These are phyloP conservation scores for Gloeostereum incarnatum DNA, from an alignment of 768 basidiomycete species.

Conservation along the genomic window DNA sequence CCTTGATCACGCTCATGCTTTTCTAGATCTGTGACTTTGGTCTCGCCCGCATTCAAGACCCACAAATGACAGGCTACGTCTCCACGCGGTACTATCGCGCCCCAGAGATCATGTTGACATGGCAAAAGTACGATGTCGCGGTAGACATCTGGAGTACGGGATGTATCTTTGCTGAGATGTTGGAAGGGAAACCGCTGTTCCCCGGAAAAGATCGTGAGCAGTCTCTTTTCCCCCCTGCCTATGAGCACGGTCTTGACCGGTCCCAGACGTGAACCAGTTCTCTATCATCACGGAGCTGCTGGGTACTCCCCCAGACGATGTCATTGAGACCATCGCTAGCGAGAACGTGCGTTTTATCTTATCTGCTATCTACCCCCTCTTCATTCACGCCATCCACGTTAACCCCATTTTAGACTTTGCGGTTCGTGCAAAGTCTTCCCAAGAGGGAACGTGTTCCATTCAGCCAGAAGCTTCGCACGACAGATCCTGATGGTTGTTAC, in stretches of 20 bases:
- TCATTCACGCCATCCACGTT: neutral
- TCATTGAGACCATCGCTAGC: slow-evolving; percentile 96
- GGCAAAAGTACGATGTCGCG: slow-evolving; percentile 99
- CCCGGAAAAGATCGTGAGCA: slow-evolving; percentile 98
- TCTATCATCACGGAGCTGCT: slow-evolving; percentile 98
- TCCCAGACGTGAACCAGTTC: slow-evolving; percentile 97
- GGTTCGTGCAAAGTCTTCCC: slow-evolving; percentile 96
- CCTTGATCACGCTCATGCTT: slow-evolving; percentile 6
- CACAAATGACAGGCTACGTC: slow-evolving; percentile 99
- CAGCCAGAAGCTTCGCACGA: slow-evolving; percentile 82
- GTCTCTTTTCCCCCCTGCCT: slow-evolving; percentile 4
- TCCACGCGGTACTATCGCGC: slow-evolving; percentile 98
- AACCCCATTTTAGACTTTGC: slow-evolving; percentile 60
- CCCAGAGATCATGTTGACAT: slow-evolving; percentile 99
- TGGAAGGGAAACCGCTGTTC: slow-evolving; percentile 97
- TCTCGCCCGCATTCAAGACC: slow-evolving; percentile 96
- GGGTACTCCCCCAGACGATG: slow-evolving; percentile 99
- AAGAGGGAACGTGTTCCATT: slow-evolving; percentile 96
- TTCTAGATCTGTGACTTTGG: slow-evolving; percentile 96
- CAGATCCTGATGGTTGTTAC: slow-evolving; percentile 73
- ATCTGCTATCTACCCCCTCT: slow-evolving; percentile 1
- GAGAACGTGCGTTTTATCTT: slow-evolving; percentile 67
- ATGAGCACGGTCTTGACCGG: slow-evolving; percentile 7
- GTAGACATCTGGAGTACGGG: slow-evolving; percentile 99
- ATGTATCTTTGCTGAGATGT: slow-evolving; percentile 99